Evolutionary conservation across 2,329 filamentous ascomycete species (phyloP).

Genomic region (Amphichorda felina): DNA sequence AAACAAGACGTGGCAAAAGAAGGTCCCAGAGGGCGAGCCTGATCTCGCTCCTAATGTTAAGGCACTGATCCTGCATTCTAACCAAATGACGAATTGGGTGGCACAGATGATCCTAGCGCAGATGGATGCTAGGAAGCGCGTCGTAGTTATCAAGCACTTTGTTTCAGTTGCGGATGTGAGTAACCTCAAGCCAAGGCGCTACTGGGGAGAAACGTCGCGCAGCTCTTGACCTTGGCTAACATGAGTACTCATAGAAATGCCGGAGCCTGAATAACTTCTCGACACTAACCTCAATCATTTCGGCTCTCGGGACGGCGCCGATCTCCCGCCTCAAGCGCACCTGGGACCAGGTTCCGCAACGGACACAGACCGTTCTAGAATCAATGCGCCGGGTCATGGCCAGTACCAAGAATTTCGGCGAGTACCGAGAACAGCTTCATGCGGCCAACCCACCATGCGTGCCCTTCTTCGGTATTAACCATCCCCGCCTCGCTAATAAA

Average conservation of each 20-base stretch:
- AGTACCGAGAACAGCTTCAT: constrained; percentile 89
- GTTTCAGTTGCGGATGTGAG: constrained; percentile 89
- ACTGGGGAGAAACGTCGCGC: neutral
- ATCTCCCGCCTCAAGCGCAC: constrained; percentile 89
- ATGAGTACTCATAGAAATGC: constrained; percentile 62
- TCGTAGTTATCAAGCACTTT: constrained; percentile 97
- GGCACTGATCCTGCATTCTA: constrained; percentile 91
- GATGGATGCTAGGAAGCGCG: constrained; percentile 86
- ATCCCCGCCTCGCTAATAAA: neutral
- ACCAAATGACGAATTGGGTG: constrained; percentile 98
- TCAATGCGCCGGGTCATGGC: constrained; percentile 91
- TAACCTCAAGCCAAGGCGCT: constrained; percentile 9
- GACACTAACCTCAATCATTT: constrained; percentile 94
- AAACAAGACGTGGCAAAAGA: constrained; percentile 99
- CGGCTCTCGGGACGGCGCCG: constrained; percentile 83
- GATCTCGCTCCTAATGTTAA: constrained; percentile 93
- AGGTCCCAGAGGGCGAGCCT: constrained; percentile 66
- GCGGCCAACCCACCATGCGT: constrained; percentile 93
- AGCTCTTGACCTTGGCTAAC: constrained; percentile 4
- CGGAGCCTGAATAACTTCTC: constrained; percentile 92
- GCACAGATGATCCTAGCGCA: constrained; percentile 98
- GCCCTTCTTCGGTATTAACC: constrained; percentile 77
- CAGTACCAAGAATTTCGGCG: constrained; percentile 95
- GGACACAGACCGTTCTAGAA: constrained; percentile 70
- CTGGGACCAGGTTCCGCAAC: constrained; percentile 85